These are phyloP conservation scores for Cercospora brassicicola DNA, from an alignment of 2,329 filamentous ascomycete genomes.

Conservation along the genomic window DNA sequence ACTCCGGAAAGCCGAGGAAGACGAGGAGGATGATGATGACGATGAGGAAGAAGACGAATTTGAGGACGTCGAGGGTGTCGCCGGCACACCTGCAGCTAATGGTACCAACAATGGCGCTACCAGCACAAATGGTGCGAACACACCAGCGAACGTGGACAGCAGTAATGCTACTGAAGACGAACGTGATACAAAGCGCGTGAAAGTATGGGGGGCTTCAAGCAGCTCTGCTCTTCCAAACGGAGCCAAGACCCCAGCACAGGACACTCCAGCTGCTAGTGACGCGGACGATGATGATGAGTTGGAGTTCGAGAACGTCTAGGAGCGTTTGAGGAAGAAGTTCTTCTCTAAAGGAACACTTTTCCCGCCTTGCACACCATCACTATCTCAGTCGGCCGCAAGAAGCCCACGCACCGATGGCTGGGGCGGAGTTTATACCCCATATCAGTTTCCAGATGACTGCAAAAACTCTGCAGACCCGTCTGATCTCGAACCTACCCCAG, in stretches of 20 bases:
- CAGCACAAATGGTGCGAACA: conserved; percentile 26
- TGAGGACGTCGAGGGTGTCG: conserved; percentile 53
- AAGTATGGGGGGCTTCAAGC: conserved; percentile 54
- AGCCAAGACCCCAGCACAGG: conserved; percentile 30
- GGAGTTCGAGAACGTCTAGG: conserved; percentile 48
- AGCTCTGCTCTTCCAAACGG: conserved; percentile 26
- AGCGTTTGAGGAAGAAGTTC: background rate
- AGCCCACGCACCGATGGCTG: background rate
- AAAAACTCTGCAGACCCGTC: background rate
- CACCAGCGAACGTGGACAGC: conserved; percentile 32
- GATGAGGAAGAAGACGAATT: conserved; percentile 55
- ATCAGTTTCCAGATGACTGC: background rate
- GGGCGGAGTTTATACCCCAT: background rate
- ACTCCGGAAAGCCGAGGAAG: conserved; percentile 53
- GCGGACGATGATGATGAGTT: conserved; percentile 49
- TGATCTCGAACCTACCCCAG: background rate
- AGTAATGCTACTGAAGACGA: conserved; percentile 45
- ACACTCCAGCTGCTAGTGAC: conserved; percentile 42
- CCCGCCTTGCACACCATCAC: background rate
- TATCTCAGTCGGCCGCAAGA: background rate
- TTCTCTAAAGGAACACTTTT: background rate
- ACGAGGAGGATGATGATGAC: conserved; percentile 52
- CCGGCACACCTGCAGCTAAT: conserved; percentile 25
- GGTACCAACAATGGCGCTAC: conserved; percentile 35
- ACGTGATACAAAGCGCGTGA: conserved; percentile 60